phyloP scores from a whole-genome alignment of 371 early-diverging fungal species.

The Mucor circinelloides region DNA sequence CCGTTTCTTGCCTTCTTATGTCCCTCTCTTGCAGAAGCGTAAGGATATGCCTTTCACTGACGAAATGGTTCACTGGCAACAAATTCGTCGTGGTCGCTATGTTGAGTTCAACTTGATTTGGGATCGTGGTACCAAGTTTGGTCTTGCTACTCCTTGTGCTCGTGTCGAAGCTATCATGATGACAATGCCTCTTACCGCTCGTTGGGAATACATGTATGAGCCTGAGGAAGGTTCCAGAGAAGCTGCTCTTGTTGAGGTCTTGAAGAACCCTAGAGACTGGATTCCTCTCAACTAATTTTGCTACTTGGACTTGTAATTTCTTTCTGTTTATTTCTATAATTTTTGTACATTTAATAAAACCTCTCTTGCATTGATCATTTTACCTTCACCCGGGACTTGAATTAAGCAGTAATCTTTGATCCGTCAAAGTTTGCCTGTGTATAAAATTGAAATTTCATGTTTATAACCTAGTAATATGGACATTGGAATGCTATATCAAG shows the following conservation, averaged over 20 bases:
- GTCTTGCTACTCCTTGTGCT: conserved; percentile 82
- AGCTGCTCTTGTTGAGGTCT: conserved; percentile 73
- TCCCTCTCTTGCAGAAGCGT: conserved; percentile 74
- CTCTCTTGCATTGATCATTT: neutral
- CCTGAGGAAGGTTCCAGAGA: conserved; percentile 74
- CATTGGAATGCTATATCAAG: no score
- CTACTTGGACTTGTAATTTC: neutral
- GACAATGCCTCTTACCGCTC: conserved; percentile 81
- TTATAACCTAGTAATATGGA: no score
- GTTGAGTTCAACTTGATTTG: conserved; percentile 90
- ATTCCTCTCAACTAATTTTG: conserved; percentile 24
- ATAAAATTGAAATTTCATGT: no score
- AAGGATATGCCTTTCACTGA: conserved; percentile 67
- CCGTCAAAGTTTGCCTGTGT: neutral
- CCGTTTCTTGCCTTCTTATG: conserved; percentile 74
- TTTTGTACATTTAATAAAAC: conserved; percentile 2
- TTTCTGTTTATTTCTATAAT: neutral
- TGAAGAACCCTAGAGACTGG: conserved; percentile 87
- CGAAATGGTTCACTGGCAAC: conserved; percentile 81
- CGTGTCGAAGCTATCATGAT: conserved; percentile 88
- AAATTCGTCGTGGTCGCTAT: conserved; percentile 85
- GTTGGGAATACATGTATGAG: conserved; percentile 88
- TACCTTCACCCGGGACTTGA: neutral
- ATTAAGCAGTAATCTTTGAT: neutral
- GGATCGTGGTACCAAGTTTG: conserved; percentile 92